Evolutionary conservation across 257 asterid genomes (phyloP).

Genomic region (Gardenia jasminoides): DNA sequence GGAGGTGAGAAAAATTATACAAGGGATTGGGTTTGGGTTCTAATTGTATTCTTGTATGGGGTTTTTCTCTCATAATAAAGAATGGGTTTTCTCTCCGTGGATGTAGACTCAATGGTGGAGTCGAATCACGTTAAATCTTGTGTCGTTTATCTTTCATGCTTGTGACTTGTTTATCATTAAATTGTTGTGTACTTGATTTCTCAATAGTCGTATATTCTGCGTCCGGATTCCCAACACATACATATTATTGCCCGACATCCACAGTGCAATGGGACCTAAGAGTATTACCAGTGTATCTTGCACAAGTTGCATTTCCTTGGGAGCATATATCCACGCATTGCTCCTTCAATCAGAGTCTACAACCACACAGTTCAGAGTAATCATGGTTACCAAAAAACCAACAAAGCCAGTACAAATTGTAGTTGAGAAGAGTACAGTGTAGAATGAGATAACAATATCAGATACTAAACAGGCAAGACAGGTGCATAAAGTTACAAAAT

Average conservation of each 20-base stretch:
- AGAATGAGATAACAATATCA: background rate
- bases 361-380: background rate
- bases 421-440: background rate
- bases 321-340: constrained; percentile 87
- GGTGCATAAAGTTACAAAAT: background rate
- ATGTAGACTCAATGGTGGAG: too few relatives aligned
- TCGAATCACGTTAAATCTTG: too few relatives aligned
- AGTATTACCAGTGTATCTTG: constrained; percentile 73
- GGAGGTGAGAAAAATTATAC: too few relatives aligned
- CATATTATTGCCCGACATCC: background rate
- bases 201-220: too few relatives aligned
- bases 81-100: too few relatives aligned
- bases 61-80: too few relatives aligned
- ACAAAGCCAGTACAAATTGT: background rate
- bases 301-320: constrained; percentile 88
- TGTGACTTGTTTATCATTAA: too few relatives aligned
- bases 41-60: too few relatives aligned
- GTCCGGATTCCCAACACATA: too few relatives aligned
- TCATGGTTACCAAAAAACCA: background rate
- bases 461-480: background rate
- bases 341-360: constrained; percentile 84
- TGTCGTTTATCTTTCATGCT: too few relatives aligned
- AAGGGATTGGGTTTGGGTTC: too few relatives aligned
- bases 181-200: too few relatives aligned
- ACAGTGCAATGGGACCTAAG: constrained; percentile 2